A percentile compares a stretch with the other conserved stretches of the same genome.
phyloP scores from a whole-genome alignment of 345 rosid species.

The Moricandia arvensis region DNA sequence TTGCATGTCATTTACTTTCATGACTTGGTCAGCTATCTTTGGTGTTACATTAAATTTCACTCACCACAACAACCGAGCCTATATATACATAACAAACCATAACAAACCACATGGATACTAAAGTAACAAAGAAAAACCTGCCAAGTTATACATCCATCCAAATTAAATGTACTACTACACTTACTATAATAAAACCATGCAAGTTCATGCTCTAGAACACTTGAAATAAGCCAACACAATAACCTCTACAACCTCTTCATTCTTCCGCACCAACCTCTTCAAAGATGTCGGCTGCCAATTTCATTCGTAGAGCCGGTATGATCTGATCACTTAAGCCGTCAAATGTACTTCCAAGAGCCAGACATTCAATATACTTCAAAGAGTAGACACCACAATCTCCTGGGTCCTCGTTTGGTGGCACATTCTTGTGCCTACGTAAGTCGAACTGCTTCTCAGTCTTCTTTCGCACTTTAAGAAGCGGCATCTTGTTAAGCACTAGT shows the following conservation, averaged over 20 bases:
- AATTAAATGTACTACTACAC: no score
- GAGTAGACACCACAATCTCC: background rate
- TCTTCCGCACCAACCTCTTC: background rate
- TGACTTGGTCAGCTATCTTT: no score
- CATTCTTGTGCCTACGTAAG: background rate
- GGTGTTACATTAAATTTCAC: no score
- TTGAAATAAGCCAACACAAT: no score
- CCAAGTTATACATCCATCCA: no score
- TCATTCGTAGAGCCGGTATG: background rate
- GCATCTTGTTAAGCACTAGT: background rate
- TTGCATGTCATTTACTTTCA: background rate
- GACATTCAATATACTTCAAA: background rate
- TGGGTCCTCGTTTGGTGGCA: background rate
- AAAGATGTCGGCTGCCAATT: background rate
- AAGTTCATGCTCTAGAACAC: no score
- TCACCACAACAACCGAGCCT: no score
- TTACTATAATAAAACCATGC: no score
- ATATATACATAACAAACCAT: no score
- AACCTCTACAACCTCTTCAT: background rate
- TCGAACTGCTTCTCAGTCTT: background rate
- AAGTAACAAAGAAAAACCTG: no score
- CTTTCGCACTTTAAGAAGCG: background rate
- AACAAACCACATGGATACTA: no score
- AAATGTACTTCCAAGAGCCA: background rate
- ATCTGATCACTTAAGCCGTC: background rate